Base-by-base conservation (phyloP, 2,329 filamentous ascomycete species). In the Botrytis elliptica region DNA sequence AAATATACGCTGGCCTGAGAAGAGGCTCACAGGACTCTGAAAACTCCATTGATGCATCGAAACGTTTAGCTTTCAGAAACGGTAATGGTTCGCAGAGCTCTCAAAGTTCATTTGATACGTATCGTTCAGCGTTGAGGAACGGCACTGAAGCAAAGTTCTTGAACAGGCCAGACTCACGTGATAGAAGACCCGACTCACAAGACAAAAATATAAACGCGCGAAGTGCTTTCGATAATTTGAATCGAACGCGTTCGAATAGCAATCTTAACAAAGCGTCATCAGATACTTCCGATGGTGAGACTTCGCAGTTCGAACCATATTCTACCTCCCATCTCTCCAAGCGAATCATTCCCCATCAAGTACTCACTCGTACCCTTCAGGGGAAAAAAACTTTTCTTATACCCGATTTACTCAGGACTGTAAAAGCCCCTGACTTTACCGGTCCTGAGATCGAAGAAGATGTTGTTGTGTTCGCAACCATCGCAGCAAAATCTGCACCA, bases 401-500 rank as follows among this genome's bases (percentile, higher is more conserved):
- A 75, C 93, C 95, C 9, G 92, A 97, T 76, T 85, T 99, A 7
- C 85, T 98, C 18, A 91, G 90, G 78, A 88, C 88, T 20, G 90
- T 99, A 76, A 97, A 95, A 82, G 89, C 90, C 1, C 96, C 96
- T 0, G 88, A 92, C 46, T 99, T 93, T 81, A 88, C 92, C 52
- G 87, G 95, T 0, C 95, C 97, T 0, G 90, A 92, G 74, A 86
- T 94, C 70, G 94, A 98, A 79, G 90, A 92, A 71, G 95, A 99
- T 81, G 92, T 95, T 79, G 94, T 99, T 12, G 88, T 98, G 2
- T 91, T 98, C 79, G 96, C 90, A 14, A 91, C 98, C 74, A 88
- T 99, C 36, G 94, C 93, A 10, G 92, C 91, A 62, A 98, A 98
- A 82, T 97, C 96, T 0, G 90, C 92, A 0, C 94, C 96, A 0